These are phyloP conservation scores for Bipolaris oryzae DNA, from an alignment of 2,329 filamentous ascomycete species.

Conservation along the genomic window DNA sequence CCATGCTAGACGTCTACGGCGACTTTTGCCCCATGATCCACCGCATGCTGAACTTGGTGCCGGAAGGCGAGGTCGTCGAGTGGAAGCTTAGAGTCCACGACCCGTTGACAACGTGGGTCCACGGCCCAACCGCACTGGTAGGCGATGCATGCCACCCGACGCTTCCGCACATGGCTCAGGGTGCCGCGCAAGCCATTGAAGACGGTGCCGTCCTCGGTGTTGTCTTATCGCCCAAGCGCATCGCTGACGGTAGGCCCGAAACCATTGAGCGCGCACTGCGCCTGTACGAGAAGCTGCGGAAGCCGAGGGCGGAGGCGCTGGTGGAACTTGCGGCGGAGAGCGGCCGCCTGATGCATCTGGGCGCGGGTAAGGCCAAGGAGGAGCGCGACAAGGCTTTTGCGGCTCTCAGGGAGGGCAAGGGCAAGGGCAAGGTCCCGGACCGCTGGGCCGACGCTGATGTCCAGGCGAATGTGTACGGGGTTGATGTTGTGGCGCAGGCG, in stretches of 20 bases:
- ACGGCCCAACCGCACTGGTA: conserved; percentile 59
- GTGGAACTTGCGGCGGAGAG: conserved; percentile 63
- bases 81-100: conserved; percentile 69
- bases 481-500: conserved; percentile 54
- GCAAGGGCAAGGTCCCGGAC: conserved; percentile 55
- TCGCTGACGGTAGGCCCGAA: conserved; percentile 49
- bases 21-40: conserved; percentile 68
- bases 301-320: conserved; percentile 61
- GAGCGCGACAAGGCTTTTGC: conserved; percentile 63
- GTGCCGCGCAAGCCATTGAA: conserved; percentile 69
- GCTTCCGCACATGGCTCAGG: conserved; percentile 67
- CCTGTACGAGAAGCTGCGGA: conserved; percentile 63
- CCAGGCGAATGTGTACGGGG: conserved; percentile 56
- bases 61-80: conserved; percentile 69
- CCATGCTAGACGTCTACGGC: conserved; percentile 64
- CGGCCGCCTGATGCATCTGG: conserved; percentile 62
- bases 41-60: conserved; percentile 65
- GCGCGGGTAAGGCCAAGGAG: conserved; percentile 64
- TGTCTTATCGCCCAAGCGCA: conserved; percentile 57
- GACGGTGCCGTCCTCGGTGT: conserved; percentile 64
- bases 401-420: conserved; percentile 51
- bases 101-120: conserved; percentile 67
- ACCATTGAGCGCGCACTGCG: conserved; percentile 60
- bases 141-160: conserved; percentile 69
- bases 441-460: conserved; percentile 61